A percentile compares a stretch with the other conserved stretches of the same genome.
Evolutionary conservation across 2,329 filamentous ascomycete species (phyloP).

Genomic region (Scedosporium apiospermum): DNA sequence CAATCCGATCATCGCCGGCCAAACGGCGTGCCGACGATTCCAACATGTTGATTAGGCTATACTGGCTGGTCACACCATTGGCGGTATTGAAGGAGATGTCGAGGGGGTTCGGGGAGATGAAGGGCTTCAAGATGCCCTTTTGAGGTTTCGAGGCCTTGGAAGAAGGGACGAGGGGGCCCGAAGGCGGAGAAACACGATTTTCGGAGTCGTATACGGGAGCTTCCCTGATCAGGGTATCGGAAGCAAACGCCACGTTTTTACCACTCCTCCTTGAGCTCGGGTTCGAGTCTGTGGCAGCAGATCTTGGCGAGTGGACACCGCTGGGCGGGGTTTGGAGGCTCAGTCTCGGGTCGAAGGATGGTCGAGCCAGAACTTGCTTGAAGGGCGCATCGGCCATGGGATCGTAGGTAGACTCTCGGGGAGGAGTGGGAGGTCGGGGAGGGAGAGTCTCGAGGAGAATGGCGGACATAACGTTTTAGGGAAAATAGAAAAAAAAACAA

Average conservation of each 20-base stretch:
- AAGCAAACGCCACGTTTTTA: constrained; percentile 50
- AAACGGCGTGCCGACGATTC: constrained; percentile 78
- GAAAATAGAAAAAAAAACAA: background rate
- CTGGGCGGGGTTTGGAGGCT: constrained; percentile 44
- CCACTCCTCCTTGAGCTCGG: constrained; percentile 33
- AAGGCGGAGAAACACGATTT: constrained; percentile 23
- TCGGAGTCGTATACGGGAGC: constrained; percentile 35
- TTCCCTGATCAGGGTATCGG: constrained; percentile 46
- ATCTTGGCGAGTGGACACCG: constrained; percentile 32
- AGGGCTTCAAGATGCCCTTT: constrained; percentile 71
- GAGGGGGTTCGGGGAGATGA: constrained; percentile 36
- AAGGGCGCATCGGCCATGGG: constrained; percentile 18
- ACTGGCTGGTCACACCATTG: constrained; percentile 31
- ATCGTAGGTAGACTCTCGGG: constrained; percentile 41
- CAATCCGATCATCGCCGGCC: constrained; percentile 60
- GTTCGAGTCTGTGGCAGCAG: constrained; percentile 29
- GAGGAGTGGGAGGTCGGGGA: constrained; percentile 57
- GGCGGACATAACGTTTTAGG: constrained; percentile 14
- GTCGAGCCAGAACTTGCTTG: constrained; percentile 25
- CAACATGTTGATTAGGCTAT: constrained; percentile 68
- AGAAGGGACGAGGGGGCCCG: constrained; percentile 30
- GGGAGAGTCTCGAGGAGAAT: constrained; percentile 42
- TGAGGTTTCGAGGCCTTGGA: constrained; percentile 34
- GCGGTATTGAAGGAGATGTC: constrained; percentile 26
- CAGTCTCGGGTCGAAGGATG: constrained; percentile 26